Base-by-base conservation (phyloP, 1,139 yeast species). In the Chernovozyma aurita region DNA sequence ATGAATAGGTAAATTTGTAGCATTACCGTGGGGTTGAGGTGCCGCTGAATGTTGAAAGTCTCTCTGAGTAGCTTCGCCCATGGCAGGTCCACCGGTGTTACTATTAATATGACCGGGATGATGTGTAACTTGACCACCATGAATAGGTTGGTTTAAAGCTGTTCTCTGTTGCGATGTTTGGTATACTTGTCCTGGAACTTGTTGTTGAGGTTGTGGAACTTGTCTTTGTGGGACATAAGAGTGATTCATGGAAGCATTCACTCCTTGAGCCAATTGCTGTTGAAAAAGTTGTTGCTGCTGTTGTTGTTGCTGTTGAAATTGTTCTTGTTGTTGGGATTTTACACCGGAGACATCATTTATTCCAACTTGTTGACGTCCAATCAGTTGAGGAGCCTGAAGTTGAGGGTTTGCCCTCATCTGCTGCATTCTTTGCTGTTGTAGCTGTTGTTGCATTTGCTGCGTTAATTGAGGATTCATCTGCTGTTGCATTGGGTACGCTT, bases 391-490 rank as follows among this genome's bases (percentile, higher is more conserved):
- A 7, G 12, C 12, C 28, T 13, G 28, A 6, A 14, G 28, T 12
- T 26, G 28, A 16, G 28, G 28, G 28, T 35, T 28, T 2, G 31
- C 32, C 11, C 31, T 27, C 18, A 36, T 32, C 17, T 37, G 39
- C 33, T 26, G 46, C 36, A 24, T 32, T 32, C 35, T 45, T 36
- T 34, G 46, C 32, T 31, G 45, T 24, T 40, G 49, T 18, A 34
- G 50, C 18, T 39, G 46, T 29, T 34, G 45, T 27, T 39, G 49
- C 8, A 28, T 30, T 24, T 31, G 45, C 17, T 36, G 44, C 4
- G 30, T 6, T 14, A 12, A 9, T n/a, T 32, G 44, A 28, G 40
- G 50, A 28, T 30, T 42, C 32, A 37, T 47, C 14, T 41, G 50
- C 21, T 42, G 48, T 18, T 38, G 46, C 17, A 30, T 47, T 18